phyloP scores from a whole-genome alignment of 371 early-diverging fungal species.

The Entomophthora muscae region DNA sequence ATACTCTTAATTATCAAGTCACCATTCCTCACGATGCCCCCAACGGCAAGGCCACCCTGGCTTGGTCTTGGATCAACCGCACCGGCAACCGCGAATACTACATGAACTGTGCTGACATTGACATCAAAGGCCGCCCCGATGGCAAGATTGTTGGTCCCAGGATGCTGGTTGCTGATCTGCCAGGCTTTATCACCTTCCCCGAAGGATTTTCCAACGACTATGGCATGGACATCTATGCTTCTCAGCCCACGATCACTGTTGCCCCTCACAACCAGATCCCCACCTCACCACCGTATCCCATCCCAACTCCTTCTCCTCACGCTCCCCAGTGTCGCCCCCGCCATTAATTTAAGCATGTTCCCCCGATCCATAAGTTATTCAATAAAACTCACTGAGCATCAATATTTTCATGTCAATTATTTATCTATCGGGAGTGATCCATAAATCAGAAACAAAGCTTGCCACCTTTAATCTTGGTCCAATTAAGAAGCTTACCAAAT shows the following conservation, averaged over 20 bases:
- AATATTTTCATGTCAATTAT: too few species aligned
- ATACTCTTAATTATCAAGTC: not conserved
- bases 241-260: not conserved
- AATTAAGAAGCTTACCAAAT: too few species aligned
- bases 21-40: constrained; percentile 1
- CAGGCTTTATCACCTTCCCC: constrained; percentile 3
- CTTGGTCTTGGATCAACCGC: constrained; percentile 22
- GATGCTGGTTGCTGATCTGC: constrained; percentile 21
- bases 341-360: too few species aligned
- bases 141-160: constrained; percentile 23
- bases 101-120: constrained; percentile 44
- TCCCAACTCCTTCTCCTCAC: too few species aligned
- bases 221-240: not conserved
- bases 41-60: not conserved
- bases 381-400: too few species aligned
- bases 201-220: not conserved
- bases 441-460: too few species aligned
- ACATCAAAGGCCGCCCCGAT: constrained; percentile 17
- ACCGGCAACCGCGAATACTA: constrained; percentile 46
- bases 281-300: too few species aligned
- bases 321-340: too few species aligned
- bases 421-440: too few species aligned
- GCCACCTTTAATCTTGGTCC: too few species aligned
- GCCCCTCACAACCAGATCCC: not conserved
- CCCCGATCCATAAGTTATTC: too few species aligned